phyloP scores from a whole-genome alignment of 345 rosid species.

The Jatropha curcas region DNA sequence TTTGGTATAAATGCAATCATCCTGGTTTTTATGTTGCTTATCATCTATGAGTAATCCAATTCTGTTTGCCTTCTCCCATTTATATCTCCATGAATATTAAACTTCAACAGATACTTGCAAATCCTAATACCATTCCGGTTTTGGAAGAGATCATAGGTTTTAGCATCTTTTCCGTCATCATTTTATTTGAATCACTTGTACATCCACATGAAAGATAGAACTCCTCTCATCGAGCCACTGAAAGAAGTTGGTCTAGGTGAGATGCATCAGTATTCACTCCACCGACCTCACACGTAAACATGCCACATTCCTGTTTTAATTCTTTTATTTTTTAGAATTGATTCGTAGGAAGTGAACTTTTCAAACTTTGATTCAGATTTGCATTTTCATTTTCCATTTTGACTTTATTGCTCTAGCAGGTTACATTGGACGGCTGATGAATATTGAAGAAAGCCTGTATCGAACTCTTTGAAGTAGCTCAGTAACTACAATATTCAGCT shows the following conservation, averaged over 20 bases:
- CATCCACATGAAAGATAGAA: not conserved
- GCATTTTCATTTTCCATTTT: not conserved
- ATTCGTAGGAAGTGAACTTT: not conserved
- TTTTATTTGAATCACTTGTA: too few relatives aligned
- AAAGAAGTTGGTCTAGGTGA: too few relatives aligned
- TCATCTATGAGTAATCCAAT: too few relatives aligned
- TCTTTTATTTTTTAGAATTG: not conserved
- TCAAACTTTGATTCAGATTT: not conserved
- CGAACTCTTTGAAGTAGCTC: not conserved
- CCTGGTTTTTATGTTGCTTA: not conserved
- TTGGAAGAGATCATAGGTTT: not conserved
- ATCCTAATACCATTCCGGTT: not conserved
- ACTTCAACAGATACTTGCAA: not conserved
- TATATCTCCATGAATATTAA: not conserved
- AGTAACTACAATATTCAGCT: not conserved
- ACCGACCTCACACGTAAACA: too few relatives aligned
- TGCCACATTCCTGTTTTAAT: not conserved
- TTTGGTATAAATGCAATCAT: not conserved
- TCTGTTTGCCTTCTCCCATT: not conserved
- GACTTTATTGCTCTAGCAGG: not conserved
- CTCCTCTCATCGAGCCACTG: too few relatives aligned
- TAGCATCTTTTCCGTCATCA: not conserved
- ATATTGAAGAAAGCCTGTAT: not conserved
- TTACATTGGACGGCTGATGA: not conserved
- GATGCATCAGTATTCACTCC: too few relatives aligned